A percentile compares a stretch with the other conserved stretches of the same genome.
Conservation (phyloP, 305 asterid species). For the Fraxinus albicans region DNA sequence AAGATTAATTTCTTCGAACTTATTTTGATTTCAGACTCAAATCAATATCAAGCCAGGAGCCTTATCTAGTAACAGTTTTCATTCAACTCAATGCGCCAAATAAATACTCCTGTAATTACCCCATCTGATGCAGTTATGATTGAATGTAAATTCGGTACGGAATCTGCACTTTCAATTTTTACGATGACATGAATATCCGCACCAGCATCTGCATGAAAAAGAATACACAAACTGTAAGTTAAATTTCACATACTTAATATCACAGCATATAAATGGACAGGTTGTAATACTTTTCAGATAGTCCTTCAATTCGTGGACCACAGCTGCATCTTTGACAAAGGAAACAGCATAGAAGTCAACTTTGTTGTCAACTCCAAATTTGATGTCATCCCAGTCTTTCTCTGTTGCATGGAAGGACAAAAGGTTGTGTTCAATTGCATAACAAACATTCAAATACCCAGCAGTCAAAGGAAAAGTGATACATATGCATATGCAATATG, state of each 20-base stretch:
- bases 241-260: not conserved
- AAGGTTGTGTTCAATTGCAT: slow-evolving; percentile 23
- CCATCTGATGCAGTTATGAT: slow-evolving; percentile 96
- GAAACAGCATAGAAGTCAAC: slow-evolving; percentile 96
- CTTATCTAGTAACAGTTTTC: not conserved
- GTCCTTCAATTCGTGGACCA: slow-evolving; percentile 86
- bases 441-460: not conserved
- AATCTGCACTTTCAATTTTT: slow-evolving; percentile 97
- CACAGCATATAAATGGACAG: not conserved
- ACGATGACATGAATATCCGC: slow-evolving; percentile 95
- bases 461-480: slow-evolving; percentile 17
- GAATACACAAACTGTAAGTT: not conserved
- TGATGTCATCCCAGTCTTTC: slow-evolving; percentile 96
- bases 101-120: slow-evolving; percentile 43
- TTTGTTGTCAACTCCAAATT: slow-evolving; percentile 90
- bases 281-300: slow-evolving; percentile 63
- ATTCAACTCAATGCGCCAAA: not conserved
- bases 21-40: not conserved
- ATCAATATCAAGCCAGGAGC: not conserved
- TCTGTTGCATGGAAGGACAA: slow-evolving; percentile 48
- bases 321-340: slow-evolving; percentile 95
- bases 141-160: slow-evolving; percentile 84
- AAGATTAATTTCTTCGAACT: not conserved
- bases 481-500: slow-evolving; percentile 11
- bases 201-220: slow-evolving; percentile 58